A percentile compares a stretch with the other conserved stretches of the same genome.
phyloP scores from a whole-genome alignment of 2,329 filamentous ascomycete species.

The Botryosphaeria dothidea region DNA sequence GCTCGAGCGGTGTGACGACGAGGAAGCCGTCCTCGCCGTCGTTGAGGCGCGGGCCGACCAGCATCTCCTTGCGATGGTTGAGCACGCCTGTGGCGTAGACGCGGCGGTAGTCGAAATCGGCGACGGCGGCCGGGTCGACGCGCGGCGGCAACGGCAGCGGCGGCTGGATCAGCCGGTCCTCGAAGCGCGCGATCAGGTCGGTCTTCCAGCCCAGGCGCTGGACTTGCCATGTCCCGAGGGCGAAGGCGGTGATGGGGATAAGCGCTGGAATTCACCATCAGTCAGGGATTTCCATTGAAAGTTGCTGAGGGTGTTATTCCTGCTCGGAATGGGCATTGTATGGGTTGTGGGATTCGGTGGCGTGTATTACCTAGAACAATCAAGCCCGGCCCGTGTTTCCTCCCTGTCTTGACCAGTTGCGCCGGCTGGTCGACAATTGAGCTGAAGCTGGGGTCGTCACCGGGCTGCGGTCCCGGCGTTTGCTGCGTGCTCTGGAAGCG shows the following conservation, averaged over 20 bases:
- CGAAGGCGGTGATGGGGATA: slow-evolving; percentile 89
- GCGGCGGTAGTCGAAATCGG: slow-evolving; percentile 89
- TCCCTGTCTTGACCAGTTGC: slow-evolving; percentile 72
- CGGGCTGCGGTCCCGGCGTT: slow-evolving; percentile 50
- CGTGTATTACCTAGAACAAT: slow-evolving; percentile 67
- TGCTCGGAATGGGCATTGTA: background rate
- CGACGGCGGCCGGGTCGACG: slow-evolving; percentile 77
- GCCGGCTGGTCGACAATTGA: slow-evolving; percentile 88
- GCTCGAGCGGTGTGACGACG: slow-evolving; percentile 87
- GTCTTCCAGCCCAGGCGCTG: slow-evolving; percentile 93
- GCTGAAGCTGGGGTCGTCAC: slow-evolving; percentile 76
- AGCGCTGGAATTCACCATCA: slow-evolving; percentile 53
- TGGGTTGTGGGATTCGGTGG: background rate
- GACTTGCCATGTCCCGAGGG: slow-evolving; percentile 92
- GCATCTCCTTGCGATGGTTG: slow-evolving; percentile 91
- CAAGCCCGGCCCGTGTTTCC: slow-evolving; percentile 73
- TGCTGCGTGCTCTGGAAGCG: slow-evolving; percentile 15
- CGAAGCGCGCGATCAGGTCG: slow-evolving; percentile 84
- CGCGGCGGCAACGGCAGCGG: slow-evolving; percentile 83
- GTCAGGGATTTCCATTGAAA: no score
- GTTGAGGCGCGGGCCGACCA: slow-evolving; percentile 84
- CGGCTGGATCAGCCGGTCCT: slow-evolving; percentile 83
- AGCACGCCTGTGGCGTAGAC: slow-evolving; percentile 74
- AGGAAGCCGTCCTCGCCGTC: slow-evolving; percentile 90
- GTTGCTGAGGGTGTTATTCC: no score